Percentiles rank a stretch among this genome's conserved stretches.
Evolutionary conservation across 2,329 filamentous ascomycete genomes (phyloP).

Genomic region (Diplodia sapinea): DNA sequence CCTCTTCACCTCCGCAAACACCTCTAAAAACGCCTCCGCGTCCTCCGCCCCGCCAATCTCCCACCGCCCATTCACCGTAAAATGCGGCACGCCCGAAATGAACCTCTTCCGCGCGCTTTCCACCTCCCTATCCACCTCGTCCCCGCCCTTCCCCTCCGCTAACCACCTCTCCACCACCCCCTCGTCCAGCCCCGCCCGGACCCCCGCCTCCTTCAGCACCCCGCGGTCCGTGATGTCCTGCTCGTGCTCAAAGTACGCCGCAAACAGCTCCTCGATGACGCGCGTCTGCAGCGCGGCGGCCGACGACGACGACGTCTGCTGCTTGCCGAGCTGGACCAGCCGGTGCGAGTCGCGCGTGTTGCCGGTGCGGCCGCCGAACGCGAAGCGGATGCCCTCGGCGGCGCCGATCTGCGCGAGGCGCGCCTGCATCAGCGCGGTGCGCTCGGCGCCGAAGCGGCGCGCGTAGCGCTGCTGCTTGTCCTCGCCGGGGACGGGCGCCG

Average conservation of each 20-base stretch:
- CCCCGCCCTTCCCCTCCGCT: constrained; percentile 51
- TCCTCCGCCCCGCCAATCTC: constrained; percentile 76
- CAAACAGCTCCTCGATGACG: constrained; percentile 49
- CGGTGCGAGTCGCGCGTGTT: constrained; percentile 82
- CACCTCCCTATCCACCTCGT: constrained; percentile 56
- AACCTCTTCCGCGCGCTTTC: constrained; percentile 53
- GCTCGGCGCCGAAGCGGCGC: constrained; percentile 67
- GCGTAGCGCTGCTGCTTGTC: constrained; percentile 65
- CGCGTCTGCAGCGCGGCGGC: constrained; percentile 57
- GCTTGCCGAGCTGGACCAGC: constrained; percentile 71
- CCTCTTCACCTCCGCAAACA: constrained; percentile 67
- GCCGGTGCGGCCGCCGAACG: constrained; percentile 72
- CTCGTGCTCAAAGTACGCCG: constrained; percentile 55
- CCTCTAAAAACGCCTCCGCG: constrained; percentile 66
- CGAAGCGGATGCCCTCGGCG: constrained; percentile 74
- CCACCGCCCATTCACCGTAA: constrained; percentile 71
- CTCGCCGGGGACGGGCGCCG: constrained; percentile 59
- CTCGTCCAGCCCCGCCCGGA: constrained; percentile 52
- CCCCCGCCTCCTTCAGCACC: constrained; percentile 50
- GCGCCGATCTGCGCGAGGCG: constrained; percentile 65
- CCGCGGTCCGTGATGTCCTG: constrained; percentile 53
- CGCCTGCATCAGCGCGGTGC: constrained; percentile 62
- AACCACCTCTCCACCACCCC: constrained; percentile 53
- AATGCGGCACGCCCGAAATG: constrained; percentile 75
- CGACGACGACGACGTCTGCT: constrained; percentile 56